Percentiles rank a stretch among this genome's conserved stretches.
Conservation (phyloP, 75 land plant species). For the Cunninghamia lanceolata region DNA sequence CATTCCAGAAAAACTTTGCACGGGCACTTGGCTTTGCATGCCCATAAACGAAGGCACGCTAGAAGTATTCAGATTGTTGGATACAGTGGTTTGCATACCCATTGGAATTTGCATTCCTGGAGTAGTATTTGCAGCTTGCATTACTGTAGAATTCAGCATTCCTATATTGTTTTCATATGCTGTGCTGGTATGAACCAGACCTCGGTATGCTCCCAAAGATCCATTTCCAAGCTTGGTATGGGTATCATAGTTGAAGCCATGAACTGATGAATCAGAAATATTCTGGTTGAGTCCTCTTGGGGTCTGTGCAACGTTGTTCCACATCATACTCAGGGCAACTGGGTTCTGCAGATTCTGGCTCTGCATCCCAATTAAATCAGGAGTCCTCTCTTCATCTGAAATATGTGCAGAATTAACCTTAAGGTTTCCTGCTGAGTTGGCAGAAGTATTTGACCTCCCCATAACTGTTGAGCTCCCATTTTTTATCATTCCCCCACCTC, state of each 20-base stretch:
- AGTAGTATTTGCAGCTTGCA: constrained; percentile 2
- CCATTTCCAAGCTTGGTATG: constrained; percentile 13
- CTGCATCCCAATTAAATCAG: constrained; percentile 13
- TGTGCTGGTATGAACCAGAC: constrained; percentile 3
- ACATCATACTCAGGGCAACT: constrained; percentile 12
- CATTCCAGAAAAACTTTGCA: constrained; percentile 17
- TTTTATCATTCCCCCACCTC: neutral
- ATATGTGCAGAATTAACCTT: constrained; percentile 11
- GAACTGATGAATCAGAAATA: neutral
- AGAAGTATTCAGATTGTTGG: constrained; percentile 9
- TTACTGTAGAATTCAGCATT: constrained; percentile 11
- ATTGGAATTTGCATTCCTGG: neutral
- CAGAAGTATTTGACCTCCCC: constrained; percentile 3
- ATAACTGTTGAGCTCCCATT: constrained; percentile 3
- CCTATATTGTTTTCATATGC: constrained; percentile 11
- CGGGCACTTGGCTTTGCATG: constrained; percentile 7
- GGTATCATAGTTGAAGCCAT: constrained; percentile 14
- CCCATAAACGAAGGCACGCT: constrained; percentile 7
- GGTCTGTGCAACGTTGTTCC: constrained; percentile 4
- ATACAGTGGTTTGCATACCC: neutral
- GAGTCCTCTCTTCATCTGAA: constrained; percentile 16
- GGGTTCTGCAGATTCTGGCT: constrained; percentile 8
- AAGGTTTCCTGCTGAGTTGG: neutral
- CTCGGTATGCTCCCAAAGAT: constrained; percentile 9
- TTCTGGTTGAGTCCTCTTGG: constrained; percentile 5